These are phyloP conservation scores for Xylona heveae DNA, from an alignment of 495 filamentous ascomycete genomes.

Conservation along the genomic window DNA sequence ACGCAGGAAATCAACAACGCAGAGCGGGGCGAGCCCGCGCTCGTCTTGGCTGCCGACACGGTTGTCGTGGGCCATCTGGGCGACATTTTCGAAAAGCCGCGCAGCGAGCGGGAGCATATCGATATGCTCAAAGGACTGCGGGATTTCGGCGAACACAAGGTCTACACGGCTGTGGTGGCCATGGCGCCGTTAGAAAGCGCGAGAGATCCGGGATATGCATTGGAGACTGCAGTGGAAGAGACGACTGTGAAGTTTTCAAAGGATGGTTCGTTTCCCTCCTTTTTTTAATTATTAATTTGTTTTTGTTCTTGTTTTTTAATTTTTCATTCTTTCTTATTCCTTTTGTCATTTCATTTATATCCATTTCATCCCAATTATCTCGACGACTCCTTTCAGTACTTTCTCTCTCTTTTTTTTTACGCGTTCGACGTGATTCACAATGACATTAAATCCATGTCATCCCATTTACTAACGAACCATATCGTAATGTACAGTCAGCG, in stretches of 20 bases:
- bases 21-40: slow-evolving; percentile 43
- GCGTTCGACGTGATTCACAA: no score
- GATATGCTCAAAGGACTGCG: slow-evolving; percentile 61
- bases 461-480: slow-evolving; percentile 3
- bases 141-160: slow-evolving; percentile 52
- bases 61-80: slow-evolving; percentile 61
- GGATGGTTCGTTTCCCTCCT: slow-evolving; percentile 11
- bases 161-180: slow-evolving; percentile 60
- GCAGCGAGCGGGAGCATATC: slow-evolving; percentile 56
- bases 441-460: no score
- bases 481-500: slow-evolving; percentile 26
- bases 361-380: no score
- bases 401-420: no score
- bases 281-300: not conserved
- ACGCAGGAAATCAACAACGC: slow-evolving; percentile 34
- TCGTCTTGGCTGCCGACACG: slow-evolving; percentile 85
- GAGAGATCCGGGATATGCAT: slow-evolving; percentile 60
- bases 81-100: slow-evolving; percentile 73
- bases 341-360: no score
- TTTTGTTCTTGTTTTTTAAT: not conserved
- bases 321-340: no score
- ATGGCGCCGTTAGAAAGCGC: slow-evolving; percentile 63
- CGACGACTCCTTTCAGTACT: no score
- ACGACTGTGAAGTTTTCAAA: slow-evolving; percentile 63
- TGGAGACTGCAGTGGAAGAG: slow-evolving; percentile 68